phyloP scores from a whole-genome alignment of 495 filamentous ascomycete genomes.

The Letharia columbiana region DNA sequence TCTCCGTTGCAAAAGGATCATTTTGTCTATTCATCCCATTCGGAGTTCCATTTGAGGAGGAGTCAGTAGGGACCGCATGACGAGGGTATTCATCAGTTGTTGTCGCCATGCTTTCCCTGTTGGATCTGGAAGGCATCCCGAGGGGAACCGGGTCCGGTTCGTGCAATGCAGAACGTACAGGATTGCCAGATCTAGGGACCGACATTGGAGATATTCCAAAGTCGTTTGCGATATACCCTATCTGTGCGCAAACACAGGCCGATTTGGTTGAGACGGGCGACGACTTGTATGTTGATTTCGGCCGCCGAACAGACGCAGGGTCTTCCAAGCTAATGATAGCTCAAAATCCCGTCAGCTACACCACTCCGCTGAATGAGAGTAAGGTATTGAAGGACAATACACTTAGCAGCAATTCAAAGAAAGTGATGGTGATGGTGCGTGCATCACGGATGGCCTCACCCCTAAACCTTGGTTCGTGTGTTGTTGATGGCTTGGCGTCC shows the following conservation, averaged over 20 bases:
- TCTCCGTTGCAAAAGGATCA: constrained; percentile 46
- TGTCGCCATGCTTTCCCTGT: constrained; percentile 10
- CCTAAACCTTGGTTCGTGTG: neutral
- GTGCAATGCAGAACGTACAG: constrained; percentile 3
- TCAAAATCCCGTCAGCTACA: neutral
- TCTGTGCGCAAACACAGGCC: constrained; percentile 6
- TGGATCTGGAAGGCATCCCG: neutral
- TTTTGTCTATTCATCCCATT: constrained; percentile 19
- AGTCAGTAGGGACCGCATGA: neutral
- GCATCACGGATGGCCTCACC: neutral
- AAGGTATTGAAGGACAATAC: neutral
- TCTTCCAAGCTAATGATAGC: neutral
- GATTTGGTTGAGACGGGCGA: constrained; percentile 13
- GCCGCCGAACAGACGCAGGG: constrained; percentile 9
- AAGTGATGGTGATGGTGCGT: neutral
- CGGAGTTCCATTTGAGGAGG: constrained; percentile 8
- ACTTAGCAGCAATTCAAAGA: neutral
- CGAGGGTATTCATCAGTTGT: constrained; percentile 10
- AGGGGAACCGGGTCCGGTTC: neutral
- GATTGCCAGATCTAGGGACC: neutral
- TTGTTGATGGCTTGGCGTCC: neutral
- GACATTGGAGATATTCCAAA: neutral
- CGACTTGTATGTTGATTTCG: constrained; percentile 16
- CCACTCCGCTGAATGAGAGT: too few relatives aligned
- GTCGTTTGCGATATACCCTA: neutral